Conservation (phyloP, 2,329 filamentous ascomycete species). For the Fusarium anthophilum region DNA sequence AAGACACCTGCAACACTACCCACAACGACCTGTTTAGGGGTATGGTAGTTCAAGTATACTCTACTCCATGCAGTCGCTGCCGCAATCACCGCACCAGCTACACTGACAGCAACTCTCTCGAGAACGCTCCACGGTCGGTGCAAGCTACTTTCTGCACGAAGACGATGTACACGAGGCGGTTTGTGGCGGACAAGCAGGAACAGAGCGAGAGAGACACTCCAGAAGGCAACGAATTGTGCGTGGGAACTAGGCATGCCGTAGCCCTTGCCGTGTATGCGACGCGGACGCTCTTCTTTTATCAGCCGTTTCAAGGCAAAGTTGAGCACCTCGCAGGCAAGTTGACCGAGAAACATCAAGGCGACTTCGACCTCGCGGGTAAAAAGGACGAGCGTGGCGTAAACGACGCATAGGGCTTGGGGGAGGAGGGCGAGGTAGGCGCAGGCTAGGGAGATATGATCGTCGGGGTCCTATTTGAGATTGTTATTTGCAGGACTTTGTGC, state of each 20-base stretch:
- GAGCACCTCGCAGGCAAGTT: conserved; percentile 88
- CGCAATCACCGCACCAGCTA: conserved; percentile 69
- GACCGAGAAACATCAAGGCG: conserved; percentile 87
- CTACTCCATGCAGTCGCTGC: conserved; percentile 80
- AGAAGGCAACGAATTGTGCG: conserved; percentile 93
- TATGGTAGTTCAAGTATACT: conserved; percentile 94
- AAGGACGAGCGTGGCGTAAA: conserved; percentile 91
- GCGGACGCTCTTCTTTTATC: conserved; percentile 91
- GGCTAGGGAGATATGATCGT: conserved; percentile 83
- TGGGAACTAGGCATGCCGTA: conserved; percentile 98
- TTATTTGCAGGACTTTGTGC: background rate
- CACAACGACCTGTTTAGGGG: conserved; percentile 83
- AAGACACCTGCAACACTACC: conserved; percentile 76
- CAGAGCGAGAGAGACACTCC: conserved; percentile 82
- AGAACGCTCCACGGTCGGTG: conserved; percentile 64
- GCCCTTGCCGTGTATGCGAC: conserved; percentile 86
- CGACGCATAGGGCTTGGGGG: conserved; percentile 88
- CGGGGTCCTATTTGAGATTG: conserved; percentile 75
- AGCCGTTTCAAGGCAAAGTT: conserved; percentile 91
- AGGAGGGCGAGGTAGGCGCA: conserved; percentile 95
- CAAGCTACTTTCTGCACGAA: conserved; percentile 1
- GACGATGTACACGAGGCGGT: conserved; percentile 54
- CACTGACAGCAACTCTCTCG: conserved; percentile 65
- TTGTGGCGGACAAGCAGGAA: conserved; percentile 86
- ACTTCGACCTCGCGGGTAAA: conserved; percentile 92